These are phyloP conservation scores for Cryptococcus amylolentus DNA, from an alignment of 1,284 basidiomycete species.

Conservation along the genomic window DNA sequence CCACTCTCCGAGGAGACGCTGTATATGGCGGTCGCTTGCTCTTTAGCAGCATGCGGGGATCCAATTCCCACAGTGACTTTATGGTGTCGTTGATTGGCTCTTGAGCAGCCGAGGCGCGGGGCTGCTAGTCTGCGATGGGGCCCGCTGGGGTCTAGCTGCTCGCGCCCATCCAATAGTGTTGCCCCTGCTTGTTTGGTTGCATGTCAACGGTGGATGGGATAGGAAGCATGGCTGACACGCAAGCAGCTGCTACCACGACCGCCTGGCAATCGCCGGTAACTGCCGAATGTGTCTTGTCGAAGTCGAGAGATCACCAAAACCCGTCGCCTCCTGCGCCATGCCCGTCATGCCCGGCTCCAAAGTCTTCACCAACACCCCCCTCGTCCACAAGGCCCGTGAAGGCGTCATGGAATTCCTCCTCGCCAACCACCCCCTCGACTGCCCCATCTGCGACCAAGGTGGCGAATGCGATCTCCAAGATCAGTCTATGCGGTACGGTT, in stretches of 20 bases:
- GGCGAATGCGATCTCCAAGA: conserved; percentile 99
- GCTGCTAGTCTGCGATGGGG: too few species aligned
- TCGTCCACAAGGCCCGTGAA: conserved; percentile 87
- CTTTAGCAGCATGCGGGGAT: too few species aligned
- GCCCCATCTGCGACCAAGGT: conserved; percentile 97
- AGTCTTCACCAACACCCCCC: conserved; percentile 91
- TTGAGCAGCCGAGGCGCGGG: too few species aligned
- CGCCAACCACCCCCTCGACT: conserved; percentile 95
- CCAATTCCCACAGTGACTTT: too few species aligned
- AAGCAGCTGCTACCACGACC: conserved; percentile 54
- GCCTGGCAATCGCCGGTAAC: conserved; percentile 87
- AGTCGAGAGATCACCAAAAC: conserved; percentile 88
- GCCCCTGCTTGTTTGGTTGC: too few species aligned
- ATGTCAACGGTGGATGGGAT: too few species aligned
- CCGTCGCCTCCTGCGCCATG: conserved; percentile 78
- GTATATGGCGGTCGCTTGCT: too few species aligned
- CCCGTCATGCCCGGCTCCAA: conserved; percentile 96
- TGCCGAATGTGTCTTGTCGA: conserved; percentile 99
- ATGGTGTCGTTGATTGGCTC: too few species aligned
- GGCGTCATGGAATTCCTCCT: conserved; percentile 99
- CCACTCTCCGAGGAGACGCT: too few species aligned
- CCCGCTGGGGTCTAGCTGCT: background rate
- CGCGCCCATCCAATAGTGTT: too few species aligned
- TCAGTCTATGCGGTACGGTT: conserved; percentile 98
- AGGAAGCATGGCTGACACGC: background rate